Percentiles rank a stretch among this genome's conserved stretches.
Conservation (phyloP, 441 rosid species). For the Arabidopsis hybrid region DNA sequence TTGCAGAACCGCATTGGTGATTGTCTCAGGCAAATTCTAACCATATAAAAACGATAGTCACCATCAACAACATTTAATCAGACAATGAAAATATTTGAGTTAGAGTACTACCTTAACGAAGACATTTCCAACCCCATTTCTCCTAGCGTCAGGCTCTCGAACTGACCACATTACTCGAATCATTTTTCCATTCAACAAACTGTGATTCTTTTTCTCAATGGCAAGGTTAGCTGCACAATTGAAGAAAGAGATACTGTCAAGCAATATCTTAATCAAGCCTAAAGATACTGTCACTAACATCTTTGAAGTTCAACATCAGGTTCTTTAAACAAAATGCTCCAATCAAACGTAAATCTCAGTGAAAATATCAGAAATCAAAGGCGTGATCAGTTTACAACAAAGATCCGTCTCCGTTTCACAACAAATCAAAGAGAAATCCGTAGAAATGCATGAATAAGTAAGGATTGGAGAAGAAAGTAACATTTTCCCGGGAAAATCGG, state of each 20-base stretch:
- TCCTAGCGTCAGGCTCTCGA: constrained; percentile 62
- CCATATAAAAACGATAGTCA: neutral
- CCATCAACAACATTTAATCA: constrained; percentile 5
- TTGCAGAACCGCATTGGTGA: constrained; percentile 51
- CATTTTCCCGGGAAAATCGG: constrained; percentile 18
- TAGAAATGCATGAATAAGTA: neutral
- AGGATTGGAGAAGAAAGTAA: neutral
- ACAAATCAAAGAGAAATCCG: neutral
- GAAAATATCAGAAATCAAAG: neutral
- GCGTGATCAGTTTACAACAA: neutral
- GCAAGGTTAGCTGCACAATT: constrained; percentile 52
- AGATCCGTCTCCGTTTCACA: neutral
- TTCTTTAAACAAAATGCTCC: neutral
- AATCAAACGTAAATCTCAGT: too few species aligned
- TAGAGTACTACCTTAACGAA: constrained; percentile 57
- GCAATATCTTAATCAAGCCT: neutral
- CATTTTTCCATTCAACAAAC: constrained; percentile 53
- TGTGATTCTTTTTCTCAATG: constrained; percentile 56
- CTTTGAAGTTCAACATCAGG: neutral
- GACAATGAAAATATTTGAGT: neutral
- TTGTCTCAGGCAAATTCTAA: constrained; percentile 56
- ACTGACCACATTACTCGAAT: constrained; percentile 65
- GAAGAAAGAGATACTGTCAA: constrained; percentile 13
- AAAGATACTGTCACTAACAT: neutral
- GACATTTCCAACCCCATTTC: constrained; percentile 59